Evolutionary conservation across 2,329 filamentous ascomycete species (phyloP).

Genomic region (Capronia americana): DNA sequence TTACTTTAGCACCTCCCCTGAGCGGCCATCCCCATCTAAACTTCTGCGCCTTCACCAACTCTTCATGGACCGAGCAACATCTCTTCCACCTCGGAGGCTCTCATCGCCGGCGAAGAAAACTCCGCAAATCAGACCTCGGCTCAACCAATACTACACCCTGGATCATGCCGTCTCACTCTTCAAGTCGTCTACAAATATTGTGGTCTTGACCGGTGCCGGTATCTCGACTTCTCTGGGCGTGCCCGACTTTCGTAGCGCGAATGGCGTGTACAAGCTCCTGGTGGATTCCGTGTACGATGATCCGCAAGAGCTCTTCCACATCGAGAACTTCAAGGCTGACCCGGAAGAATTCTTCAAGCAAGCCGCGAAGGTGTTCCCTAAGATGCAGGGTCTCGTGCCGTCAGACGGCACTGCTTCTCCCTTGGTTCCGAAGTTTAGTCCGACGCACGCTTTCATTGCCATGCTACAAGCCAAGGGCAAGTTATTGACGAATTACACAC

Average conservation of each 20-base stretch:
- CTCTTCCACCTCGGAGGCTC: slow-evolving; percentile 30
- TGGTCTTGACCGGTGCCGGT: slow-evolving; percentile 93
- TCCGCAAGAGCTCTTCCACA: slow-evolving; percentile 95
- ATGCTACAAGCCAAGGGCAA: slow-evolving; percentile 87
- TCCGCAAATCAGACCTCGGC: slow-evolving; percentile 31
- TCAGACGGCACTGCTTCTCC: slow-evolving; percentile 9
- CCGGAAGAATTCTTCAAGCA: slow-evolving; percentile 79
- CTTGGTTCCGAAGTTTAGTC: slow-evolving; percentile 73
- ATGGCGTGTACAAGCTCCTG: slow-evolving; percentile 62
- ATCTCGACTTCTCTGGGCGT: slow-evolving; percentile 97
- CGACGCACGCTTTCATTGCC: slow-evolving; percentile 92
- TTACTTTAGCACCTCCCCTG: slow-evolving; percentile 26
- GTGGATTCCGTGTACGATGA: slow-evolving; percentile 78
- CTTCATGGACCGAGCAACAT: slow-evolving; percentile 28
- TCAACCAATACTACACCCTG: slow-evolving; percentile 75
- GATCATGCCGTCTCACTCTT: slow-evolving; percentile 85
- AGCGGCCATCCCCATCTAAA: slow-evolving; percentile 29
- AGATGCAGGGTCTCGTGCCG: slow-evolving; percentile 48
- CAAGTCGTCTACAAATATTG: slow-evolving; percentile 76
- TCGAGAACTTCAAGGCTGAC: slow-evolving; percentile 82
- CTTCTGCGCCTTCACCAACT: slow-evolving; percentile 29
- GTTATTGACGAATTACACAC: slow-evolving; percentile 94
- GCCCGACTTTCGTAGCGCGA: slow-evolving; percentile 93
- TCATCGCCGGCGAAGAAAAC: slow-evolving; percentile 28
- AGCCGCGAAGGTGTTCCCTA: slow-evolving; percentile 76